Conservation (phyloP, 2,329 filamentous ascomycete species). For the Helicocarpus griseus region DNA sequence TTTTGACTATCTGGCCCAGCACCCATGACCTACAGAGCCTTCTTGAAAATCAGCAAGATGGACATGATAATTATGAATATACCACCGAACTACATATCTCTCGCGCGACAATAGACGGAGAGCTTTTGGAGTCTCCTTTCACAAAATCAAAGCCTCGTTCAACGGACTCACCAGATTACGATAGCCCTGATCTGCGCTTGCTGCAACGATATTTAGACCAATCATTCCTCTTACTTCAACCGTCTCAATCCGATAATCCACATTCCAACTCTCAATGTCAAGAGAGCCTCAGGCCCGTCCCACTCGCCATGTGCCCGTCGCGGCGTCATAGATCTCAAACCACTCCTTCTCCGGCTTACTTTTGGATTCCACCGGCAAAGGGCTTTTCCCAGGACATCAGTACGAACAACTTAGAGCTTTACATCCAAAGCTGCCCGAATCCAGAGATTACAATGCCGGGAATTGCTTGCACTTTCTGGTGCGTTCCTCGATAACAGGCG, state of each 20-base stretch:
- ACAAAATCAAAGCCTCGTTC: neutral
- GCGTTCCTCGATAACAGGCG: no score
- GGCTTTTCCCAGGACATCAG: no score
- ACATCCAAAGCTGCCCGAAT: no score
- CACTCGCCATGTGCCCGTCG: conserved; percentile 28
- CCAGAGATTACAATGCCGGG: neutral
- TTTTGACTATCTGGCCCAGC: neutral
- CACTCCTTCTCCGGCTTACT: neutral
- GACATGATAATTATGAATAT: neutral
- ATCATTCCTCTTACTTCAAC: conserved; percentile 26
- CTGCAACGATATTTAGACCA: conserved; percentile 21
- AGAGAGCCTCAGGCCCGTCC: conserved; percentile 20
- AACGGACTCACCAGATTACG: neutral
- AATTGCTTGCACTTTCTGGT: neutral
- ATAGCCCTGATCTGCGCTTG: conserved; percentile 1
- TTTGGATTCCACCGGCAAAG: no score
- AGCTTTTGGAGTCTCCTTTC: neutral
- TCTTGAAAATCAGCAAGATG: neutral
- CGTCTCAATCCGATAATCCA: conserved; percentile 26
- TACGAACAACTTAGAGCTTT: no score
- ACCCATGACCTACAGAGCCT: neutral
- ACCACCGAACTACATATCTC: neutral
- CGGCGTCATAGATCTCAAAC: conserved; percentile 14
- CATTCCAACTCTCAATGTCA: conserved; percentile 21
- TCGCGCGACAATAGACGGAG: neutral